Conservation (phyloP, 345 rosid genomes). For the Anastatica hierochuntica region DNA sequence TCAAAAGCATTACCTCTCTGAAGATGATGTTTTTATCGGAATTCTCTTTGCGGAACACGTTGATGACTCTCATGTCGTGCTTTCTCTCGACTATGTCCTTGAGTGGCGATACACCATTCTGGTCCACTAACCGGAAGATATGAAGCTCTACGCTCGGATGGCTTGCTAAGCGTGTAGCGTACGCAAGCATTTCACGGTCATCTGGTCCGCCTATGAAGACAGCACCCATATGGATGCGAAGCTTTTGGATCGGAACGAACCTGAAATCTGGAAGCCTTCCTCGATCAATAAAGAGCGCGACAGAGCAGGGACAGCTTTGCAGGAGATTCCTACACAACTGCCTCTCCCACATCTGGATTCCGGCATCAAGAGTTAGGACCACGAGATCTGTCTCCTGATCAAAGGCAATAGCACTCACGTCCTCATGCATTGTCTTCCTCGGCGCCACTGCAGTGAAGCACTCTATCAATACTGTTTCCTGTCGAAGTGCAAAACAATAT, state of each 20-base stretch:
- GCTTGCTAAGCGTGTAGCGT: conserved; percentile 23
- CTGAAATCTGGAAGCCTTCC: conserved; percentile 31
- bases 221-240: conserved; percentile 16
- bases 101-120: background rate
- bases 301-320: conserved; percentile 27
- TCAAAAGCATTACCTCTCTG: conserved; percentile 14
- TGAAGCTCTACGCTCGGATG: conserved; percentile 21
- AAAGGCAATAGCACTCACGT: conserved; percentile 29
- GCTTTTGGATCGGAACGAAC: conserved; percentile 11
- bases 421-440: conserved; percentile 33
- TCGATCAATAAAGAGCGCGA: conserved; percentile 20
- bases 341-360: conserved; percentile 14
- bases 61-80: conserved; percentile 19
- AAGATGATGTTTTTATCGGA: conserved; percentile 5
- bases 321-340: conserved; percentile 21
- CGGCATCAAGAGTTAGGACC: conserved; percentile 20
- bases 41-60: conserved; percentile 15
- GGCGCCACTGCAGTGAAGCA: conserved; percentile 37
- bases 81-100: conserved; percentile 26
- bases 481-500: too few species aligned
- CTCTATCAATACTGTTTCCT: conserved; percentile 24
- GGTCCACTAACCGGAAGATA: conserved; percentile 14
- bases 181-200: conserved; percentile 40
- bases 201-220: conserved; percentile 42
- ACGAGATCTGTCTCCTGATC: conserved; percentile 28